phyloP scores from a whole-genome alignment of 208 protist species.

The Acanthamoeba culbertsoni region DNA sequence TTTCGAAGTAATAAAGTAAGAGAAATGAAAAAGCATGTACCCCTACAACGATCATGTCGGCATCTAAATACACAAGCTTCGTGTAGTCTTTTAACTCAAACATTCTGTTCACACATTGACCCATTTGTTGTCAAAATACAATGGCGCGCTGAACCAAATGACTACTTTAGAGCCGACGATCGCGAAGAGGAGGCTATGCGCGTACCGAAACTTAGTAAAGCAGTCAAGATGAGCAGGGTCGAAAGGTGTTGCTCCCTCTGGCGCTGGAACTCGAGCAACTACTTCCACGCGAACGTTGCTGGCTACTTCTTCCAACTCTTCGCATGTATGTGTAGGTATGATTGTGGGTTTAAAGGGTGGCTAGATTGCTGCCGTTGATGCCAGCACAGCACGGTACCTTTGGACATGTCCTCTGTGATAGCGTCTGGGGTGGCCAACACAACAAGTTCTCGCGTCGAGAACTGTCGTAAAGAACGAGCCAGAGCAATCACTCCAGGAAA shows the following conservation, averaged over 20 bases:
- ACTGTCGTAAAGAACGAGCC: not conserved
- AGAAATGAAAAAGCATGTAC: not conserved
- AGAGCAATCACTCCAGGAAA: not conserved
- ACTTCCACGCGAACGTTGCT: not conserved
- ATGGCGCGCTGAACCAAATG: not conserved
- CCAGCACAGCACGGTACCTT: not conserved
- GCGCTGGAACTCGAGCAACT: not conserved
- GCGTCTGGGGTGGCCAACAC: not conserved
- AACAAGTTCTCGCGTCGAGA: not conserved
- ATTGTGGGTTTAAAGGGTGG: not conserved
- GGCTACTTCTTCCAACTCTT: not conserved
- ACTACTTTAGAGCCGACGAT: not conserved
- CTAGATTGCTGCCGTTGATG: not conserved
- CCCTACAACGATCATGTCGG: slow-evolving; percentile 1
- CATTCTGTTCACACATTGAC: not conserved
- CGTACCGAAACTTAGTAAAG: slow-evolving; percentile 29
- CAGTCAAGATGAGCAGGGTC: not conserved
- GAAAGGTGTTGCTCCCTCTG: not conserved
- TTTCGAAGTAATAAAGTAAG: not conserved
- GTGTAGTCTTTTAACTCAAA: not conserved
- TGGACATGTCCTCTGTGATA: not conserved
- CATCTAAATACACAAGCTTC: slow-evolving; percentile 13
- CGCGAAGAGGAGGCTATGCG: not conserved
- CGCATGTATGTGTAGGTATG: not conserved
- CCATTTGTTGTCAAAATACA: not conserved